Percentiles rank a stretch among this genome's conserved stretches.
Evolutionary conservation across 768 basidiomycete species (phyloP).

Genomic region (Psilocybe cubensis): DNA sequence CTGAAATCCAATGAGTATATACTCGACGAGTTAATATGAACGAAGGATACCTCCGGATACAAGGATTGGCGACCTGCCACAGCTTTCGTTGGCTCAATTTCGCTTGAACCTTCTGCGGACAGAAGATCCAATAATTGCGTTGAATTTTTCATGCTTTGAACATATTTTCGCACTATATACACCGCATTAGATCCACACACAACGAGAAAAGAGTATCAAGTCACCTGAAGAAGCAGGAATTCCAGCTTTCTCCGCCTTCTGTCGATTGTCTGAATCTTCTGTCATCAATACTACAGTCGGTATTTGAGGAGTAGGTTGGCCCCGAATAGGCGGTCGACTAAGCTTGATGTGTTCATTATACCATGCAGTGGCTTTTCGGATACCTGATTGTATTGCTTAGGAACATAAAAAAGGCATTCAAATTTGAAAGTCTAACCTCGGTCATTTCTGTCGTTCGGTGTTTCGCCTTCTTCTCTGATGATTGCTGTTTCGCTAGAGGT

Average conservation of each 20-base stretch:
- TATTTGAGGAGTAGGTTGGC: conserved; percentile 43
- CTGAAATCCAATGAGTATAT: conserved; percentile 39
- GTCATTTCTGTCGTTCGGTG: conserved; percentile 94
- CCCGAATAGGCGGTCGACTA: conserved; percentile 53
- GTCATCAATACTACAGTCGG: conserved; percentile 83
- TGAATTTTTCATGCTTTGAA: conserved; percentile 71
- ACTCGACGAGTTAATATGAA: not conserved
- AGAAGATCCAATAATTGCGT: conserved; percentile 81
- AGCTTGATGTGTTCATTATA: conserved; percentile 75
- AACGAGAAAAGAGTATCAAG: conserved; percentile 2
- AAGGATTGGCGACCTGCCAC: conserved; percentile 56
- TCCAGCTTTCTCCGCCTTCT: conserved; percentile 70
- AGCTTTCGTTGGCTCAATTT: conserved; percentile 65
- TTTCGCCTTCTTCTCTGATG: conserved; percentile 75
- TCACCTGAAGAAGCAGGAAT: conserved; percentile 68
- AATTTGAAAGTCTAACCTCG: conserved; percentile 59
- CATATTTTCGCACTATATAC: conserved; percentile 73
- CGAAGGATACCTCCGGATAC: conserved; percentile 70
- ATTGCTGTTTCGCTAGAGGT: conserved; percentile 74
- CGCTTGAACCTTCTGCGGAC: conserved; percentile 65
- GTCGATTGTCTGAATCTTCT: conserved; percentile 85
- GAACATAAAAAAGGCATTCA: not conserved
- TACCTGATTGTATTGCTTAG: conserved; percentile 53
- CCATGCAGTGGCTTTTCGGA: conserved; percentile 87
- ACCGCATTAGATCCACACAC: conserved; percentile 3